Evolutionary conservation across 768 basidiomycete species (phyloP).

Genomic region (Lanmaoa pseudosensibilis): DNA sequence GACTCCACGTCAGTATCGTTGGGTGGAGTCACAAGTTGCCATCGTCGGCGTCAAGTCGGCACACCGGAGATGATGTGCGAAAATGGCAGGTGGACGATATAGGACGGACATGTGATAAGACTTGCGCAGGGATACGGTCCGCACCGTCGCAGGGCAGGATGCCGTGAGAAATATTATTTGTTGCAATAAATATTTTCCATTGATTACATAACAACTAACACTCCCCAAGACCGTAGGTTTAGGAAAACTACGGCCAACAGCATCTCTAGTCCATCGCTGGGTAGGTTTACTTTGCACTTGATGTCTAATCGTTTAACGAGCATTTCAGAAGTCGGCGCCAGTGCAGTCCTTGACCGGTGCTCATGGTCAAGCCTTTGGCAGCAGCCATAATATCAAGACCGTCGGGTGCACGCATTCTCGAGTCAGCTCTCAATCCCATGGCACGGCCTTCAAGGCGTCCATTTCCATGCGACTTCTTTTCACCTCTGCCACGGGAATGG

Average conservation of each 20-base stretch:
- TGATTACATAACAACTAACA: constrained; percentile 21
- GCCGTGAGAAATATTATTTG: background rate
- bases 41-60: constrained; percentile 7
- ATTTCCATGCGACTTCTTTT: constrained; percentile 52
- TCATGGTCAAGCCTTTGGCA: constrained; percentile 67
- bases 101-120: constrained; percentile 5
- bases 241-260: constrained; percentile 5
- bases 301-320: background rate
- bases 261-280: constrained; percentile 3
- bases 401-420: constrained; percentile 27
- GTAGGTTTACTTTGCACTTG: constrained; percentile 6
- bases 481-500: constrained; percentile 48
- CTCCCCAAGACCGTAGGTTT: background rate
- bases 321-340: background rate
- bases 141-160: background rate
- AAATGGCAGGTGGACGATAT: background rate
- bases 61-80: constrained; percentile 5
- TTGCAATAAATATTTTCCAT: background rate
- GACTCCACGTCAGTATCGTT: background rate
- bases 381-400: constrained; percentile 47
- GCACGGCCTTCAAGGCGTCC: constrained; percentile 31
- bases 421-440: constrained; percentile 31
- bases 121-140: background rate
- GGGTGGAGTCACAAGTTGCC: background rate
- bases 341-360: constrained; percentile 26